Evolutionary conservation across 2,329 filamentous ascomycete genomes (phyloP).

Genomic region (Talaromyces pinophilus): DNA sequence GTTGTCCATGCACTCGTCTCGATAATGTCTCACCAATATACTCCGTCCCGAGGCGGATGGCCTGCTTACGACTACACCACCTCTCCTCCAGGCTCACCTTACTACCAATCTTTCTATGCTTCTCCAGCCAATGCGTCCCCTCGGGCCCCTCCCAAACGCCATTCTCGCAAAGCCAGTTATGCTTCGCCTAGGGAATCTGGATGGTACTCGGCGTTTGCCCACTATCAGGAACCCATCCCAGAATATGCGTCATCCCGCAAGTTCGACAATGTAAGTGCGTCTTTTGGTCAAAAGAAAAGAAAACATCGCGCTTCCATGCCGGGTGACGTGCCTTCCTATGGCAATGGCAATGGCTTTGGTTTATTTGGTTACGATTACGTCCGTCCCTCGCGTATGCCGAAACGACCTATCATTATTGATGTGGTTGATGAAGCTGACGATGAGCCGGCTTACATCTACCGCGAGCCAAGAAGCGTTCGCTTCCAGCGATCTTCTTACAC

Average conservation of each 20-base stretch:
- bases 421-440: slow-evolving; percentile 58
- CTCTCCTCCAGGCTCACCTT: slow-evolving; percentile 54
- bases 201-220: slow-evolving; percentile 49
- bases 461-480: slow-evolving; percentile 43
- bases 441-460: slow-evolving; percentile 48
- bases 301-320: slow-evolving; percentile 52
- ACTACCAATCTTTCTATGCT: slow-evolving; percentile 53
- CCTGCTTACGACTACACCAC: slow-evolving; percentile 52
- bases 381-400: slow-evolving; percentile 46
- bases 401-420: slow-evolving; percentile 59
- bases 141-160: slow-evolving; percentile 48
- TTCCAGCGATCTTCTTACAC: slow-evolving; percentile 30
- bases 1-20: slow-evolving; percentile 35
- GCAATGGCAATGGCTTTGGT: slow-evolving; percentile 31
- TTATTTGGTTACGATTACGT: slow-evolving; percentile 33
- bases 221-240: slow-evolving; percentile 50
- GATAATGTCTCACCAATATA: slow-evolving; percentile 51
- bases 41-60: slow-evolving; percentile 51
- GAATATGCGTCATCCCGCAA: slow-evolving; percentile 56
- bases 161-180: slow-evolving; percentile 61
- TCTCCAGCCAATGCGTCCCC: slow-evolving; percentile 52
- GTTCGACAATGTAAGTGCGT: slow-evolving; percentile 69
- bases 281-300: slow-evolving; percentile 43
- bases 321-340: slow-evolving; percentile 33
- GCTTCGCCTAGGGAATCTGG: slow-evolving; percentile 46